phyloP scores from a whole-genome alignment of 2,329 filamentous ascomycete species.

The Orbilia javanica region DNA sequence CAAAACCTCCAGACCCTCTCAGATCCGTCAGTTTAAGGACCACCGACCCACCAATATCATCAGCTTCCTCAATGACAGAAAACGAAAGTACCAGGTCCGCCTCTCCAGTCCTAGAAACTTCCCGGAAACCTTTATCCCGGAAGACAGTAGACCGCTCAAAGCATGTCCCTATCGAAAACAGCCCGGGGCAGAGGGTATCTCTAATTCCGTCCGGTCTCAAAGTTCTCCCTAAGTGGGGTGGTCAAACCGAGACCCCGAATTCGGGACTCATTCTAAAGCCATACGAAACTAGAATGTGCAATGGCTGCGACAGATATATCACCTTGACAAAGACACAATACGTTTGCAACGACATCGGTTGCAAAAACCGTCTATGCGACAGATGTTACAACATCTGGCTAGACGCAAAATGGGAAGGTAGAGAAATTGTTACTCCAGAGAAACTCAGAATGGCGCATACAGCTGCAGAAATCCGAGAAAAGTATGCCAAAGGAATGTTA shows the following conservation, averaged over 20 bases:
- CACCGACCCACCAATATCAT: slow-evolving; percentile 4
- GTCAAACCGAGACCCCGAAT: slow-evolving; percentile 1
- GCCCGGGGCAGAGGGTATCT: slow-evolving; percentile 9
- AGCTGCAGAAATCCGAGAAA: slow-evolving; percentile 42
- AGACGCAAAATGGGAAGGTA: slow-evolving; percentile 33
- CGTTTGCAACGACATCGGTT: slow-evolving; percentile 40
- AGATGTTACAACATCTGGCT: slow-evolving; percentile 45
- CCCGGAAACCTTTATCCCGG: background rate
- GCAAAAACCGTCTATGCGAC: slow-evolving; percentile 37
- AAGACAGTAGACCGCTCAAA: slow-evolving; percentile 19
- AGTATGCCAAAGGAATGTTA: slow-evolving; percentile 25
- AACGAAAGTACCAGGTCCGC: background rate
- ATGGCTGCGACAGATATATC: slow-evolving; percentile 44
- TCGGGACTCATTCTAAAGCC: slow-evolving; percentile 43
- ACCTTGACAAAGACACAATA: slow-evolving; percentile 48
- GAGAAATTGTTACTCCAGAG: slow-evolving; percentile 6
- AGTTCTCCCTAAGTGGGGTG: slow-evolving; percentile 11
- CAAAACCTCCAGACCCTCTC: background rate
- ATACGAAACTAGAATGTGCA: slow-evolving; percentile 44
- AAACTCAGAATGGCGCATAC: slow-evolving; percentile 40
- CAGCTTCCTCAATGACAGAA: background rate
- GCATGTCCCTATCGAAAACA: slow-evolving; percentile 39
- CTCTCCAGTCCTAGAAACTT: background rate
- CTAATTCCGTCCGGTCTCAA: slow-evolving; percentile 21
- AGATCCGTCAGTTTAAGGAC: slow-evolving; percentile 27